Evolutionary conservation across 306 rosid genomes (phyloP).

Genomic region (Vigna unguiculata): DNA sequence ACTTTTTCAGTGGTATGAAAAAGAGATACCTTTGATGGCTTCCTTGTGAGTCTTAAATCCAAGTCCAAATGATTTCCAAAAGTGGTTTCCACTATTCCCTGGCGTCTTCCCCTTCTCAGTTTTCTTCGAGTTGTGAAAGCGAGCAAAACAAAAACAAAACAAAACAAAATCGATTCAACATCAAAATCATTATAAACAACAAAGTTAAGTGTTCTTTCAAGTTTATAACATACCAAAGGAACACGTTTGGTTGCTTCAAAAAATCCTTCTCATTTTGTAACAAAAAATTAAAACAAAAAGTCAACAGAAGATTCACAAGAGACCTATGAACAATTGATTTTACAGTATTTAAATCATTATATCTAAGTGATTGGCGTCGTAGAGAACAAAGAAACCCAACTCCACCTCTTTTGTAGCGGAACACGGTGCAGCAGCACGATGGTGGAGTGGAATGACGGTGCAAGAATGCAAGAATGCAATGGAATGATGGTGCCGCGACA

Average conservation of each 20-base stretch:
- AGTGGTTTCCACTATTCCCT: slow-evolving; percentile 86
- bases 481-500: too few species aligned
- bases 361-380: too few species aligned
- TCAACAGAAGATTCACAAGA: not conserved
- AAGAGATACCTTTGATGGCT: slow-evolving; percentile 68
- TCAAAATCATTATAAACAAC: not conserved
- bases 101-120: slow-evolving; percentile 78
- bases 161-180: too few species aligned
- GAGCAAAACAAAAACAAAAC: not conserved
- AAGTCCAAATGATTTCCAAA: slow-evolving; percentile 76
- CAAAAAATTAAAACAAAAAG: not conserved
- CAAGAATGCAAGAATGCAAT: too few species aligned
- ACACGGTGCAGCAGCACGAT: too few species aligned
- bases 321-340: not conserved
- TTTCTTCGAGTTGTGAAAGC: slow-evolving; percentile 66
- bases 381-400: too few species aligned
- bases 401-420: too few species aligned
- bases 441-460: too few species aligned
- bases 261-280: slow-evolving; percentile 79
- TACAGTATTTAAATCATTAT: too few species aligned
- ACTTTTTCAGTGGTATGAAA: too few species aligned
- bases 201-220: not conserved
- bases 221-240: slow-evolving; percentile 50
- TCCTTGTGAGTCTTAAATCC: slow-evolving; percentile 91
- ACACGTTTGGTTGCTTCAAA: slow-evolving; percentile 80